phyloP scores from a whole-genome alignment of 805 yeast genomes.

The Wickerhamomyces sydowiorum region DNA sequence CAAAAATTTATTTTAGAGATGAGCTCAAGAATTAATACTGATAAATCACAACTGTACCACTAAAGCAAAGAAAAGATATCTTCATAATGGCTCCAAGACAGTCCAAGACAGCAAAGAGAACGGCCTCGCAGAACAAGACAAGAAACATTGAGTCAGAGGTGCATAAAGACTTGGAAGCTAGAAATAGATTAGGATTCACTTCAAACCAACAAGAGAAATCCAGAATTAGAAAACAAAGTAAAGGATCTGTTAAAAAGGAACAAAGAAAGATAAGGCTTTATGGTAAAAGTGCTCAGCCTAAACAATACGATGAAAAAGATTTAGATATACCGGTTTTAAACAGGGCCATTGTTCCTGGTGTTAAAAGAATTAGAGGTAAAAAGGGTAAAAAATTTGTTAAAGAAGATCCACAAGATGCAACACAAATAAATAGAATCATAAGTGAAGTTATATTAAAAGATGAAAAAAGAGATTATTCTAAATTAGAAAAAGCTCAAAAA shows the following conservation, averaged over 20 bases:
- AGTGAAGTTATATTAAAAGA: slow-evolving; percentile 76
- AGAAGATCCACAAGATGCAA: slow-evolving; percentile 49
- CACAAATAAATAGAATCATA: slow-evolving; percentile 62
- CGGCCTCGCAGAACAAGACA: slow-evolving; percentile 43
- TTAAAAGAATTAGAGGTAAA: slow-evolving; percentile 70
- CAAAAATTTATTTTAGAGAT: too few species aligned
- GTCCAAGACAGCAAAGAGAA: slow-evolving; percentile 54
- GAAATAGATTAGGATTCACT: slow-evolving; percentile 51
- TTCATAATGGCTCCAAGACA: slow-evolving; percentile 54
- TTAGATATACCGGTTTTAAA: slow-evolving; percentile 75
- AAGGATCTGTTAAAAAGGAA: slow-evolving; percentile 55
- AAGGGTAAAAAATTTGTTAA: slow-evolving; percentile 78
- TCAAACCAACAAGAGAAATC: slow-evolving; percentile 46
- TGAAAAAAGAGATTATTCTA: slow-evolving; percentile 78
- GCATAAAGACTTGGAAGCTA: slow-evolving; percentile 57
- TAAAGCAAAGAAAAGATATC: slow-evolving; percentile 3
- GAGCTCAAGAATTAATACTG: neutral
- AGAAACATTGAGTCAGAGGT: slow-evolving; percentile 64
- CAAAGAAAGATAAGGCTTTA: slow-evolving; percentile 60
- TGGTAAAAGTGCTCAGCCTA: slow-evolving; percentile 49
- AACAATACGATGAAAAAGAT: slow-evolving; percentile 64
- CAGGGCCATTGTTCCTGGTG: slow-evolving; percentile 82
- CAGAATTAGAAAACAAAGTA: slow-evolving; percentile 40
- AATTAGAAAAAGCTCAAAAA: slow-evolving; percentile 83
- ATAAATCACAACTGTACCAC: too few species aligned